A percentile compares a stretch with the other conserved stretches of the same genome.
phyloP scores from a whole-genome alignment of 106 monocot genomes.

The Narthecium ossifragum region DNA sequence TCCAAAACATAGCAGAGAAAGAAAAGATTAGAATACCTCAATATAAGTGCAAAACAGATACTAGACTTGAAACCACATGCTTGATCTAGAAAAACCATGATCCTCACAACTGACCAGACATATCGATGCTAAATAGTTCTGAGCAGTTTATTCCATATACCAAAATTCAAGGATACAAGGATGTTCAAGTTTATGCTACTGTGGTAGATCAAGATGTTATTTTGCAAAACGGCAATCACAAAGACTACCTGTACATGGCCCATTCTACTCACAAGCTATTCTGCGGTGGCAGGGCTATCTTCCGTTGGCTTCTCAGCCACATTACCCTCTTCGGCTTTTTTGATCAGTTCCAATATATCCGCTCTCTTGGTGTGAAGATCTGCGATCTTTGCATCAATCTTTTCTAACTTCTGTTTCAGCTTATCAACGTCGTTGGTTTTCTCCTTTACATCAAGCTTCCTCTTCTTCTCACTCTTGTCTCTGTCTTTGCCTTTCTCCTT shows the following conservation, averaged over 20 bases:
- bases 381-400: constrained; percentile 46
- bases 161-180: not conserved
- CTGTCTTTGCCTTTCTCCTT: constrained; percentile 16
- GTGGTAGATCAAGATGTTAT: not conserved
- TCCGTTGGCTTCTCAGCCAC: constrained; percentile 10
- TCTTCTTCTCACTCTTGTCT: constrained; percentile 19
- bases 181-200: no score
- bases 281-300: constrained; percentile 3
- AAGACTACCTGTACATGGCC: not conserved
- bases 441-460: constrained; percentile 9
- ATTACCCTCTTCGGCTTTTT: constrained; percentile 33
- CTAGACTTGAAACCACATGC: no score
- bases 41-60: no score
- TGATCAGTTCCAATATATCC: constrained; percentile 45
- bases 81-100: no score
- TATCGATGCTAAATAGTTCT: no score
- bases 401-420: constrained; percentile 59
- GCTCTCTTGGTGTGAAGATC: constrained; percentile 30
- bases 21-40: no score
- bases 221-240: not conserved
- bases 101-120: no score
- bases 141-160: not conserved
- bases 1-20: no score
- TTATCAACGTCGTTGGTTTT: constrained; percentile 28
- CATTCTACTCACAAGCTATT: not conserved